A percentile compares a stretch with the other conserved stretches of the same genome.
phyloP scores from a whole-genome alignment of 495 filamentous ascomycete genomes.

The Penicillium bialowiezense region DNA sequence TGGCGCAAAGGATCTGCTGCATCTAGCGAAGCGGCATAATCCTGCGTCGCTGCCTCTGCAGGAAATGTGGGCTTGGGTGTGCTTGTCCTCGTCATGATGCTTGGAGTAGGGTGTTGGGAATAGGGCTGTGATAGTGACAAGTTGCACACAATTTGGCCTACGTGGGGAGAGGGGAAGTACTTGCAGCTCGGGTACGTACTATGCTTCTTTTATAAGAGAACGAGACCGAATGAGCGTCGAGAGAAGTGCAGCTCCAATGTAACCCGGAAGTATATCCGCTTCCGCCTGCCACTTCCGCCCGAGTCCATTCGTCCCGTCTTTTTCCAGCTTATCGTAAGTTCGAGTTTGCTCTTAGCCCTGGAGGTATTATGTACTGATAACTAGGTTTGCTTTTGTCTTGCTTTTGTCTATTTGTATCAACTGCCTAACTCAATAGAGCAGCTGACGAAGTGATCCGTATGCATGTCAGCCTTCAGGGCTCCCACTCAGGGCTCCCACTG shows the following conservation, averaged over 20 bases:
- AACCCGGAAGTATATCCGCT: conserved; percentile 24
- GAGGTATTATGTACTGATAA: no score
- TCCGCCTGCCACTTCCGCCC: conserved; percentile 24
- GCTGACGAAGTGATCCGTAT: no score
- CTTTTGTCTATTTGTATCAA: no score
- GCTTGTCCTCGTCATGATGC: conserved; percentile 15
- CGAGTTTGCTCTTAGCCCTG: no score
- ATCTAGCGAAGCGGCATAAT: conserved; percentile 67
- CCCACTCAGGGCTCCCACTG: no score
- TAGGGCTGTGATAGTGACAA: conserved; percentile 3
- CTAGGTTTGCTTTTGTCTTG: no score
- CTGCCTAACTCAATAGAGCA: no score
- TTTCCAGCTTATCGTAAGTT: no score
- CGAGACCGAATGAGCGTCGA: conserved; percentile 3
- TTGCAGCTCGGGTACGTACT: neutral
- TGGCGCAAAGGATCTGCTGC: conserved; percentile 61
- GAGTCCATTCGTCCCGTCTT: no score
- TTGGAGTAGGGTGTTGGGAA: no score
- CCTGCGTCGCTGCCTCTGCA: conserved; percentile 35
- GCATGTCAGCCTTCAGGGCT: no score
- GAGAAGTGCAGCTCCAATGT: conserved; percentile 6
- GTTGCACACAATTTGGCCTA: no score
- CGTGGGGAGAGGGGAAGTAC: neutral
- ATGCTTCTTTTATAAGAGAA: neutral
- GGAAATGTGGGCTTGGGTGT: conserved; percentile 33